Conservation (phyloP, 176 grass and related monocot species). For the Musa itinerans region DNA sequence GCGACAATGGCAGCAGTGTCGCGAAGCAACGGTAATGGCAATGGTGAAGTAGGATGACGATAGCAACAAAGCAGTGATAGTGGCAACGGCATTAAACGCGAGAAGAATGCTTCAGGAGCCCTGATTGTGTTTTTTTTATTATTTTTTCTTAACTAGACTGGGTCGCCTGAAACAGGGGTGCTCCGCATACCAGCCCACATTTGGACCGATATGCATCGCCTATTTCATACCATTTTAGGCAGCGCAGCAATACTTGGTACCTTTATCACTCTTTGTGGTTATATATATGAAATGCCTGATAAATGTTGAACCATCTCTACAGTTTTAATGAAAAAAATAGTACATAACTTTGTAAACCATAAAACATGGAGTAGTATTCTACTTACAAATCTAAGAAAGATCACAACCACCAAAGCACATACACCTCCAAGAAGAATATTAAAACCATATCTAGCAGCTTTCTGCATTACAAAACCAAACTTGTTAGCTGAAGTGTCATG, state of each 20-base stretch:
- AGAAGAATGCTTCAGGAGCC: too few relatives aligned
- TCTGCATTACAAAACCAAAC: constrained; percentile 47
- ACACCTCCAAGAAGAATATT: constrained; percentile 75
- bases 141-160: too few relatives aligned
- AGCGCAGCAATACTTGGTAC: neutral
- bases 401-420: constrained; percentile 62
- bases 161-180: too few relatives aligned
- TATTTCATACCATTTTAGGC: neutral
- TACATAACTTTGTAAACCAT: constrained; percentile 1
- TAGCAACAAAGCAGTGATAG: too few relatives aligned
- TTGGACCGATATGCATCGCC: too few relatives aligned
- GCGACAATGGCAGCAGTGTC: too few relatives aligned
- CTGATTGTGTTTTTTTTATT: too few relatives aligned
- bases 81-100: too few relatives aligned
- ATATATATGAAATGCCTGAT: neutral
- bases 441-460: constrained; percentile 53
- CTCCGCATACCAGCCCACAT: too few relatives aligned
- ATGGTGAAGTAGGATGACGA: too few relatives aligned
- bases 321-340: constrained; percentile 7
- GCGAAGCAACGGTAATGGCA: too few relatives aligned
- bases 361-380: neutral
- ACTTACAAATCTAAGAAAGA: constrained; percentile 94
- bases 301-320: neutral
- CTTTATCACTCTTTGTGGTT: neutral
- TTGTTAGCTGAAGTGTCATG: constrained; percentile 5